These are phyloP conservation scores for Nothophytophthora sp. DNA, from an alignment of 352 stramenopile genomes.

Conservation along the genomic window DNA sequence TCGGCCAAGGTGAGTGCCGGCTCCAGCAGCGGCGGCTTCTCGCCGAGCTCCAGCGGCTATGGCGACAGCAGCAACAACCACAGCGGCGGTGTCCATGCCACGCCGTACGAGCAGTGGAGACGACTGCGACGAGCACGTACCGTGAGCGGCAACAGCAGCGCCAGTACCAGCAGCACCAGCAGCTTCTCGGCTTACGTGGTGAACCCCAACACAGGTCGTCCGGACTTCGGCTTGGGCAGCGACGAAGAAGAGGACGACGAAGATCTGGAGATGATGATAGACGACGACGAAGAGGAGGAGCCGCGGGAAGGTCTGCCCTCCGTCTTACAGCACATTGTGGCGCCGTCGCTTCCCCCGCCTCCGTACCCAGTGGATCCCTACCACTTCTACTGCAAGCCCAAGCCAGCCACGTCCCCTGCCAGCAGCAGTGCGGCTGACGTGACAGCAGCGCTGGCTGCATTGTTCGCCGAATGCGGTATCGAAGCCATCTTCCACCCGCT, in stretches of 20 bases:
- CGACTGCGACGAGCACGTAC: constrained; percentile 50
- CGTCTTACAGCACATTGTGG: constrained; percentile 44
- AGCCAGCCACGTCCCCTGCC: constrained; percentile 10
- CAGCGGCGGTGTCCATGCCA: constrained; percentile 5
- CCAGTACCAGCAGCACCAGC: constrained; percentile 58
- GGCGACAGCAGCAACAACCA: constrained; percentile 5
- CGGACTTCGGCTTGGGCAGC: constrained; percentile 43
- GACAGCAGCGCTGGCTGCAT: constrained; percentile 28
- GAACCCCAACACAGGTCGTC: constrained; percentile 36
- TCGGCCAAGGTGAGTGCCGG: constrained; percentile 23
- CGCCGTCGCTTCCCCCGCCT: constrained; percentile 50
- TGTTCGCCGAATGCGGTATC: constrained; percentile 62
- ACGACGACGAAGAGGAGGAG: constrained; percentile 18
- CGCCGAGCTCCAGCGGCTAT: constrained; percentile 12
- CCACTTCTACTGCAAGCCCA: constrained; percentile 71
- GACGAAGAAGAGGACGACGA: constrained; percentile 26
- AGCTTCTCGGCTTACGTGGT: constrained; percentile 55
- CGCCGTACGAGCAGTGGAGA: constrained; percentile 38
- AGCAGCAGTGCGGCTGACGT: constrained; percentile 52
- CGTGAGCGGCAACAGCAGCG: constrained; percentile 66
- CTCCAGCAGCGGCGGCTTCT: constrained; percentile 13
- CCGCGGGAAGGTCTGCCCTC: constrained; percentile 17
- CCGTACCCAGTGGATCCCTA: constrained; percentile 85
- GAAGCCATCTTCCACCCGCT: constrained; percentile 66
- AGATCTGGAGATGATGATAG: constrained; percentile 18